A percentile compares a stretch with the other conserved stretches of the same genome.
Conservation (phyloP, 2,329 filamentous ascomycete genomes). For the Calonectria crousiana region DNA sequence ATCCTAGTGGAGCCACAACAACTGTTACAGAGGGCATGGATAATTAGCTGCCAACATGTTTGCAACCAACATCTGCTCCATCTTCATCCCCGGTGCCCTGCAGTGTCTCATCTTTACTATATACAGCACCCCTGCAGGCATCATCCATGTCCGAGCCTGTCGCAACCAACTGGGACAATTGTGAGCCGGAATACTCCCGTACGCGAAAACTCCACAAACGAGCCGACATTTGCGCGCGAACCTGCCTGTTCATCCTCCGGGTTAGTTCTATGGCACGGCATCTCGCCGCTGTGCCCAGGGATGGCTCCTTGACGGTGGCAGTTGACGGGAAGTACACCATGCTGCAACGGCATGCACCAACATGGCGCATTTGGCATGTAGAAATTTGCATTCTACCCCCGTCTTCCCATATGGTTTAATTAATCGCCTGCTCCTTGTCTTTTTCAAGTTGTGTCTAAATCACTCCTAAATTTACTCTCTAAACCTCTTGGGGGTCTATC, state of each 20-base stretch:
- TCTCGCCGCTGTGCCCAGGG: neutral
- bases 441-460: neutral
- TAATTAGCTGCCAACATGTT: neutral
- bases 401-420: neutral
- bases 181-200: neutral
- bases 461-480: neutral
- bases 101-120: neutral
- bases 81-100: neutral
- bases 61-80: neutral
- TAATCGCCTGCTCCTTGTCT: neutral
- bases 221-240: neutral
- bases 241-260: neutral
- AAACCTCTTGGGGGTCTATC: neutral
- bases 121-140: neutral
- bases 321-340: neutral
- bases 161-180: neutral
- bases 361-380: neutral
- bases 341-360: neutral
- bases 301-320: neutral
- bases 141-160: neutral
- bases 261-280: neutral
- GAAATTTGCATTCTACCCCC: neutral
- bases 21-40: neutral
- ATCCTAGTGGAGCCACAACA: neutral
- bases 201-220: neutral